Base-by-base conservation (phyloP, 2,329 filamentous ascomycete genomes). In the Aspergillus sp. region DNA sequence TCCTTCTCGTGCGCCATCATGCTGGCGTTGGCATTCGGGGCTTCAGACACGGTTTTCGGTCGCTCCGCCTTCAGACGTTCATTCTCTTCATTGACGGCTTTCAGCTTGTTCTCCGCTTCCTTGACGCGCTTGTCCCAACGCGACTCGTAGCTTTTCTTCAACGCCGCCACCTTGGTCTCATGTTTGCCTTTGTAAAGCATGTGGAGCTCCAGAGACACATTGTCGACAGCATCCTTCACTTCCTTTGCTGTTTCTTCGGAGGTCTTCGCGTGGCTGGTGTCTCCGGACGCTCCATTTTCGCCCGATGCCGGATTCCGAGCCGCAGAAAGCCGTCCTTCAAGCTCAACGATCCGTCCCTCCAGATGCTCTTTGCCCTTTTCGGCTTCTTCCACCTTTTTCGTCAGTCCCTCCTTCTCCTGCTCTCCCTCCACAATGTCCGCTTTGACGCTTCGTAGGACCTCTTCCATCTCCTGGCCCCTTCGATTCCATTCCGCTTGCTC, bases 171-270 rank as follows among this genome's bases (percentile, higher is more conserved):
- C 67, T 98, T 98, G 41, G 80, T 85, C 66, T 96, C 89, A 57
- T 98, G 91, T 65, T 98, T 98, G 54, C 82, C 79, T 66, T 95
- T 96, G 72, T 98, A 98, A 8, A 94, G 72, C 0, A 80, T 73
- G 56, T 98, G 91, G 25, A 98, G 72, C 54, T 98, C 91, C 17
- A 86, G 75, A n/a, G 89, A 88, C 25, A 96, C 86, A 44, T 88
- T 86, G 60, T 94, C 86, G 14, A 89, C 82, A 2, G 82, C 82
- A 27, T 83, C 71, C 52, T 95, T 88, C 30, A 94, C 82, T 43
- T 93, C 86, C 24, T 66, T 60, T 26, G 63, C 68, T 20, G 71
- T 64, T 15, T 70, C 63, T 29, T 67, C 57, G 6, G 54, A 43
- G 2, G 53, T 47, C 57, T 44, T 71, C 57, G 46, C 68, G 54